These are phyloP conservation scores for Chaetomium fimeti DNA, from an alignment of 495 filamentous ascomycete genomes.

Conservation along the genomic window DNA sequence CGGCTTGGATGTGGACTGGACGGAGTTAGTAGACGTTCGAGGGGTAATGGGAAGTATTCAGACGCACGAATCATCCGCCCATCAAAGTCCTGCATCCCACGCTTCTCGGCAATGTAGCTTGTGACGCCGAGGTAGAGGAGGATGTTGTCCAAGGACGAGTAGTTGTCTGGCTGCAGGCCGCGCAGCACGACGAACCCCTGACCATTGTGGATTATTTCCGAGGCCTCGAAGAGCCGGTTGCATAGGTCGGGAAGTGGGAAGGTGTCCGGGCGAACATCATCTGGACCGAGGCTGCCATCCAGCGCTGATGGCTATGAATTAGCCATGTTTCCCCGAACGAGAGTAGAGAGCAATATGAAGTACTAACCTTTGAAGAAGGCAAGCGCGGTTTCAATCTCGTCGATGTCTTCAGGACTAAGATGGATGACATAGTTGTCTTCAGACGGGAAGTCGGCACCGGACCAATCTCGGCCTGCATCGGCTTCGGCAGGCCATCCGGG, in stretches of 20 bases:
- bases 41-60: not conserved
- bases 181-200: slow-evolving; percentile 32
- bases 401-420: slow-evolving; percentile 27
- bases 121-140: slow-evolving; percentile 37
- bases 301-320: slow-evolving; percentile 8
- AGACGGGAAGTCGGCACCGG: slow-evolving; percentile 30
- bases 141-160: slow-evolving; percentile 34
- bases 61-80: slow-evolving; percentile 34
- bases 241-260: slow-evolving; percentile 31
- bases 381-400: slow-evolving; percentile 32
- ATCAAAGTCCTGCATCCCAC: slow-evolving; percentile 36
- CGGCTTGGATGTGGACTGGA: slow-evolving; percentile 34
- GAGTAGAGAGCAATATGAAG: not conserved
- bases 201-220: slow-evolving; percentile 31
- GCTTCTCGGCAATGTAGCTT: slow-evolving; percentile 36
- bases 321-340: not conserved
- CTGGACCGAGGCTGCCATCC: slow-evolving; percentile 25
- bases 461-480: slow-evolving; percentile 30
- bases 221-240: slow-evolving; percentile 19
- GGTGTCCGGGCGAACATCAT: slow-evolving; percentile 27
- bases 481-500: slow-evolving; percentile 31
- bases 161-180: slow-evolving; percentile 33
- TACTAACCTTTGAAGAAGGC: slow-evolving; percentile 31
- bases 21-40: not conserved
- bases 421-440: slow-evolving; percentile 32